Evolutionary conservation across 768 basidiomycete species (phyloP), one percentile per base, ranked within the genome.

Genomic region (Rhizopogon vesiculosus): DNA sequence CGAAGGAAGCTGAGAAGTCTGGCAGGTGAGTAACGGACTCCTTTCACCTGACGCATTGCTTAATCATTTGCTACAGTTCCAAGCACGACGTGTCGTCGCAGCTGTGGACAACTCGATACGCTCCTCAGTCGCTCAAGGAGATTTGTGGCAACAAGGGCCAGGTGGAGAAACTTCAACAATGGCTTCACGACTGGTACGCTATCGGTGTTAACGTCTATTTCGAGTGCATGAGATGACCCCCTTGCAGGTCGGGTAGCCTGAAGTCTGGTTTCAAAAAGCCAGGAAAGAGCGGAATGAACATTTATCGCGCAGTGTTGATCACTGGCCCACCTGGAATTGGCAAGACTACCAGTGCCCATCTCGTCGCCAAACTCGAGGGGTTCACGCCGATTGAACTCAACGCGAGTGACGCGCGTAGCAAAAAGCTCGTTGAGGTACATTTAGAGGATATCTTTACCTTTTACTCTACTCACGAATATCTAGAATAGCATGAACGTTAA

Each of bases 251-350:
- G 13, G 74, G 75, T 52, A 90, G 83, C 62, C 67, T 86, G 61
- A 89, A 89, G 57, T 76, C 76, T 0, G 82, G 79, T 1, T 98
- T 98, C 74, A 98, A 93, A 73, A 97, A 95, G 63, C 93, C 93
- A 1, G 97, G 97, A 0, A 95, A 95, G 72, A 85, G 82, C 57
- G 91, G 83, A 0, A 89, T 89, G 87, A 92, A 92, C 62, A 72
- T 86, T 7, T 96, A 79, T 69, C 86, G 93, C 22, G 93, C 93
- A 5, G 80, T 98, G 1, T 74, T 99, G 60, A 87, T 98, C 58
- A 91, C 91, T 1, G 97, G 97, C 0, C 84, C 95, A 1, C 97
- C 97, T 15, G 97, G 97, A 7, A 97, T 98, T 51, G 97, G 96
- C 22, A 99, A 98, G 75, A 99, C 97, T 3, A 97, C 94, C 1